Conservation (phyloP, 148 eudicot genomes). For the Fagopyrum esculentum region DNA sequence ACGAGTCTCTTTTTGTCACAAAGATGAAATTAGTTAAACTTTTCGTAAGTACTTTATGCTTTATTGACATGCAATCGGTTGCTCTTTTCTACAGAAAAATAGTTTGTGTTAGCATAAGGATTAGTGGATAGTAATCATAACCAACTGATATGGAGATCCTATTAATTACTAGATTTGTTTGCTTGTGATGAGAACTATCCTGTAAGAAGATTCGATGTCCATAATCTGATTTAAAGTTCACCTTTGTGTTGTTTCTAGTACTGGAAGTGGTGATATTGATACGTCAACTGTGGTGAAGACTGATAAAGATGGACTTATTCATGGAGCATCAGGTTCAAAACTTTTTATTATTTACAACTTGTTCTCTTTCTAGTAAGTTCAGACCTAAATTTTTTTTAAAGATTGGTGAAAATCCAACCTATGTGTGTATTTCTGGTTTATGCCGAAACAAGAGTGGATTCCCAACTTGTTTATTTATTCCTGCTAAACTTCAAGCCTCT, state of each 20-base stretch:
- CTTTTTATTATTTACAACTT: background rate
- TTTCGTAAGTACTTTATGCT: background rate
- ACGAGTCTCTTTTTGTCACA: background rate
- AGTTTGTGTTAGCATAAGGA: background rate
- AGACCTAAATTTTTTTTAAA: background rate
- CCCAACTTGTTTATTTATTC: background rate
- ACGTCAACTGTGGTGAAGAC: conserved; percentile 87
- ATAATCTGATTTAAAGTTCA: background rate
- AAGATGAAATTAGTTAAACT: background rate
- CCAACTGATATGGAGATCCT: too few relatives aligned
- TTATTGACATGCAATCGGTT: too few relatives aligned
- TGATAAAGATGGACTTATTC: conserved; percentile 57
- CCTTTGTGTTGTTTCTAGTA: conserved; percentile 28
- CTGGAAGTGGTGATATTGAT: conserved; percentile 96
- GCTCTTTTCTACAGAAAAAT: too few relatives aligned
- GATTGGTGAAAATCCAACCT: background rate
- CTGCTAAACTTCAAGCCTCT: background rate
- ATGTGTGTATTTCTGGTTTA: background rate
- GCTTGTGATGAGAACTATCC: background rate
- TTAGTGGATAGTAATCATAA: background rate
- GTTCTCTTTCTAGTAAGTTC: background rate
- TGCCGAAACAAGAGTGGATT: background rate
- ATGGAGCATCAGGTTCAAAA: conserved; percentile 78
- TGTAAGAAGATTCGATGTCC: background rate
- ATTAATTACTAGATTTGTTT: too few relatives aligned